Percentiles rank a stretch among this genome's conserved stretches.
These are phyloP conservation scores for Mucor saturninus DNA, from an alignment of 371 early-diverging fungal genomes.

Conservation along the genomic window DNA sequence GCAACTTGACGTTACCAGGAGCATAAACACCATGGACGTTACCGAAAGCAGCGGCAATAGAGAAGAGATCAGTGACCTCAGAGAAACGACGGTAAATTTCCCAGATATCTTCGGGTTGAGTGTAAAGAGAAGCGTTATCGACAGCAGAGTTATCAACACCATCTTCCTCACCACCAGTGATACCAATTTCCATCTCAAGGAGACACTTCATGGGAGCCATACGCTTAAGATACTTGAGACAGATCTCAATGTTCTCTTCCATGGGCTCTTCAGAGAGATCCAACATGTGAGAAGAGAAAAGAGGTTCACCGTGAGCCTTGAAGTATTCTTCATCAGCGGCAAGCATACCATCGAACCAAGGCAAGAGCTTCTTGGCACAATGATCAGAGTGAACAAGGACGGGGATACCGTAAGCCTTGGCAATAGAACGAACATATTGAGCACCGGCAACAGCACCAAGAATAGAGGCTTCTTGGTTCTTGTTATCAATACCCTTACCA, in stretches of 20 bases:
- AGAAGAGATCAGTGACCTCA: slow-evolving; percentile 79
- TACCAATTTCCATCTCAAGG: slow-evolving; percentile 95
- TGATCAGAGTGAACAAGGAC: slow-evolving; percentile 91
- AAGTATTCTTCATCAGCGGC: slow-evolving; percentile 92
- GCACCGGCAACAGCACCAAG: slow-evolving; percentile 91
- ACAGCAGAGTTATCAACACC: slow-evolving; percentile 92
- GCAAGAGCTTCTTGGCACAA: slow-evolving; percentile 92
- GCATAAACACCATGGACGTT: slow-evolving; percentile 95
- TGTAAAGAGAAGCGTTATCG: slow-evolving; percentile 86
- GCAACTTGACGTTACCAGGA: slow-evolving; percentile 90
- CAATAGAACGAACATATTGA: slow-evolving; percentile 83
- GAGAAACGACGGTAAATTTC: slow-evolving; percentile 87
- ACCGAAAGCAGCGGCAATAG: slow-evolving; percentile 90
- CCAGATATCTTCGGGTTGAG: slow-evolving; percentile 92
- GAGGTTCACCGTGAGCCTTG: slow-evolving; percentile 87
- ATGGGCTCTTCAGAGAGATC: slow-evolving; percentile 91
- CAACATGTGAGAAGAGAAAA: slow-evolving; percentile 95
- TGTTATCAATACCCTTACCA: slow-evolving; percentile 89
- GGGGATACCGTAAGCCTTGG: slow-evolving; percentile 89
- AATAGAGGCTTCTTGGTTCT: slow-evolving; percentile 85
- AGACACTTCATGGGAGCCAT: slow-evolving; percentile 84
- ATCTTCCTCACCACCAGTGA: slow-evolving; percentile 95
- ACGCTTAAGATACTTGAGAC: slow-evolving; percentile 86
- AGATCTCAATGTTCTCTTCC: slow-evolving; percentile 88
- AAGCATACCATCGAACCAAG: slow-evolving; percentile 94